Base-by-base conservation (phyloP, 495 filamentous ascomycete species). In the Tuber indicum region DNA sequence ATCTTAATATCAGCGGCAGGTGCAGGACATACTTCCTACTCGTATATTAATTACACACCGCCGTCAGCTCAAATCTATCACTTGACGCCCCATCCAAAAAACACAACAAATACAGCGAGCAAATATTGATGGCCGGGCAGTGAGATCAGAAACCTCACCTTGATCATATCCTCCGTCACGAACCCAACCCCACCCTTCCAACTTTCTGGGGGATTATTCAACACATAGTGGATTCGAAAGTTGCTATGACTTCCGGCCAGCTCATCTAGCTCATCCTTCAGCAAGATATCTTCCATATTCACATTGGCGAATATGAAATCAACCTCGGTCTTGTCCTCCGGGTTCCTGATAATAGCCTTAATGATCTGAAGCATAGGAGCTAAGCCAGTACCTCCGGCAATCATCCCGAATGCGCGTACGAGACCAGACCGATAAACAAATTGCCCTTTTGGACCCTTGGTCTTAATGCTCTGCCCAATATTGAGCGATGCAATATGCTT, bases 231-330 rank as follows among this genome's bases (percentile, higher is more conserved):
- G 70, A 98, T 89, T 74, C 90, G 88, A 88, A 98, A 93, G 45
- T 88, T 88, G 41, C 88, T 87, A 82, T 98, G 94, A 82, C 94
- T 90, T 79, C 89, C 88, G 42, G 87, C 90, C 81, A 98, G 86
- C 80, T 88, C 84, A 84, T 97, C 94, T 81, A 98, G 86, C 80
- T 98, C 93, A 81, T 97, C 93, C 86, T 91, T 91, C 78, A 98
- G 87, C 79, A 98, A 86, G 81, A 98, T 97, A 84, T 98, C 95
- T 82, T 97, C 92, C 66, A 87, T 84, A 81, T 93, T 94, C 75
- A 98, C 94, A 84, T 98, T 98, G 82, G 95, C 95, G 82, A 98
- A 98, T 83, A 98, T 92, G 75, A 98, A 86, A 83, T 97, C 93
- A 26, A 98, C 89, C 88, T 96, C 86, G 75, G 94, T 97, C 79